Percentiles rank a stretch among this genome's conserved stretches.
phyloP scores from a whole-genome alignment of 805 yeast genomes.

The Candida manassasensis region DNA sequence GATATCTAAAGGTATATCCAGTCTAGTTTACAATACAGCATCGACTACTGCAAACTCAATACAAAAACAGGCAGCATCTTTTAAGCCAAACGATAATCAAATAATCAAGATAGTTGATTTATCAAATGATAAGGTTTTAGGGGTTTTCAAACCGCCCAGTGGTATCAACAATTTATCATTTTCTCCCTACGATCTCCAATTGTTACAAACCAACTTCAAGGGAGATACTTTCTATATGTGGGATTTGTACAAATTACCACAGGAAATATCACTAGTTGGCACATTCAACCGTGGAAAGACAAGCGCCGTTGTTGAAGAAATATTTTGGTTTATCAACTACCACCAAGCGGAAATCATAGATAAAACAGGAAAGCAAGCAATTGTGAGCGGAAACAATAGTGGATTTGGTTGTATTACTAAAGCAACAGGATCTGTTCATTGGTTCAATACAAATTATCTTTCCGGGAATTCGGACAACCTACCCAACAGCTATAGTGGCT shows the following conservation, averaged over 20 bases:
- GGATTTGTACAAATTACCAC: slow-evolving; percentile 53
- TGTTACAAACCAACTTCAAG: slow-evolving; percentile 49
- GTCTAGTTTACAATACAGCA: slow-evolving; percentile 31
- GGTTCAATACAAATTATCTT: slow-evolving; percentile 46
- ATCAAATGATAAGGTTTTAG: slow-evolving; percentile 30
- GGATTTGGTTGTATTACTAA: slow-evolving; percentile 51
- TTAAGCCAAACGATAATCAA: slow-evolving; percentile 28
- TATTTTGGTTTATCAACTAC: slow-evolving; percentile 50
- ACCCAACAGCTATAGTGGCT: slow-evolving; percentile 21
- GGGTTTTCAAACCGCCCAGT: slow-evolving; percentile 52
- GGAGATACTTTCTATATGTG: slow-evolving; percentile 64
- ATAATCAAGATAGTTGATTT: slow-evolving; percentile 47
- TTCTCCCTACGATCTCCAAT: slow-evolving; percentile 55
- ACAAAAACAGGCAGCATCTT: slow-evolving; percentile 16
- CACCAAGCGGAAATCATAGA: slow-evolving; percentile 9
- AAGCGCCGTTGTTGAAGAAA: slow-evolving; percentile 45
- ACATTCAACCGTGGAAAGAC: slow-evolving; percentile 62
- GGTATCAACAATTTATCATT: slow-evolving; percentile 58
- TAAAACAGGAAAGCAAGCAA: slow-evolving; percentile 10
- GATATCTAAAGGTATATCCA: slow-evolving; percentile 28
- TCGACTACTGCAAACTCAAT: slow-evolving; percentile 21
- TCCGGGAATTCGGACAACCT: slow-evolving; percentile 24
- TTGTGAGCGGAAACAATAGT: slow-evolving; percentile 24
- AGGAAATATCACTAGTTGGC: slow-evolving; percentile 50
- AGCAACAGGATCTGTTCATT: slow-evolving; percentile 57